A percentile compares a stretch with the other conserved stretches of the same genome.
phyloP scores from a whole-genome alignment of 208 protist species.

The Acanthamoeba royreba region DNA sequence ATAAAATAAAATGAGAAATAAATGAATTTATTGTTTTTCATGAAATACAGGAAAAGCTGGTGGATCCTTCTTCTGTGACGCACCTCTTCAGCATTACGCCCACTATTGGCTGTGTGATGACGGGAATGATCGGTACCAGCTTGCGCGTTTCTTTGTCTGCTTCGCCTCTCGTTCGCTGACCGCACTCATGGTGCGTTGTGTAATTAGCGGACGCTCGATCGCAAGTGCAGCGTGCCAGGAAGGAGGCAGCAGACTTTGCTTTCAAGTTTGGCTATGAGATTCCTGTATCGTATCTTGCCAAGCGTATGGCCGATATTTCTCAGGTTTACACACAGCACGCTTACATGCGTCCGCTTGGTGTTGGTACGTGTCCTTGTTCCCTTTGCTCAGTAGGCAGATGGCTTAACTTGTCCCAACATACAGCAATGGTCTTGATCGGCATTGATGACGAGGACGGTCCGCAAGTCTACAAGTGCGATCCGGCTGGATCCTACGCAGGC shows the following conservation, averaged over 20 bases:
- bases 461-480: conserved; percentile 92
- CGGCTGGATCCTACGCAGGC: conserved; percentile 90
- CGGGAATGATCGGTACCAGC: conserved; percentile 89
- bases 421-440: conserved; percentile 89
- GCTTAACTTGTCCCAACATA: too few relatives aligned
- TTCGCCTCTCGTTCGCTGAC: too few relatives aligned
- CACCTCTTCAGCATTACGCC: conserved; percentile 93
- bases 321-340: conserved; percentile 97
- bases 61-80: conserved; percentile 93
- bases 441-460: conserved; percentile 92
- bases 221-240: conserved; percentile 90
- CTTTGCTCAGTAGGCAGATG: too few relatives aligned
- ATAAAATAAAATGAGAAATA: too few relatives aligned
- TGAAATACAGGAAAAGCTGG: conserved; percentile 89
- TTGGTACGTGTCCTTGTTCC: too few relatives aligned
- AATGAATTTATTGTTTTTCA: too few relatives aligned
- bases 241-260: conserved; percentile 94
- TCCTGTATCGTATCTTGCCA: conserved; percentile 92
- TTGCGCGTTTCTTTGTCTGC: too few relatives aligned
- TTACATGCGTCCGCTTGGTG: conserved; percentile 92
- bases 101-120: conserved; percentile 93
- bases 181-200: background rate
- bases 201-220: conserved; percentile 86
- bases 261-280: conserved; percentile 95
- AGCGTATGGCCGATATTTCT: conserved; percentile 93